A percentile compares a stretch with the other conserved stretches of the same genome.
phyloP scores from a whole-genome alignment of 306 rosid species.

The Pyrus pyrifolia region DNA sequence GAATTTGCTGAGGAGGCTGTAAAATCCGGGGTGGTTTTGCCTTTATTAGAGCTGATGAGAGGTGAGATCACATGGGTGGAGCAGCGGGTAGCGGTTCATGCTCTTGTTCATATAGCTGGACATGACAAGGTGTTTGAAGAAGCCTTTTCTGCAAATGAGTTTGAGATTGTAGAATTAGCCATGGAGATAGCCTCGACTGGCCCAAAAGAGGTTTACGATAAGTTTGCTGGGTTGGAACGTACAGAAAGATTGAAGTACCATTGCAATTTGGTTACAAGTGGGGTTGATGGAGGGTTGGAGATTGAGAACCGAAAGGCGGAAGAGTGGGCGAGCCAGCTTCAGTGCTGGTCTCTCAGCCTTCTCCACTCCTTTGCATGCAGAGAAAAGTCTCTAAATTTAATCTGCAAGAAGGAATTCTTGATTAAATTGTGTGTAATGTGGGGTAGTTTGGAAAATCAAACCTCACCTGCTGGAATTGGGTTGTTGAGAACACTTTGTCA shows the following conservation, averaged over 20 bases:
- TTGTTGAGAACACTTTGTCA: constrained; percentile 43
- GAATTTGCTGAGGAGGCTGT: constrained; percentile 40
- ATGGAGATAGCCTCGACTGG: constrained; percentile 39
- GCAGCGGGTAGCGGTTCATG: constrained; percentile 61
- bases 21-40: constrained; percentile 41
- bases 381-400: constrained; percentile 38
- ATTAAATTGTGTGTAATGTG: constrained; percentile 39
- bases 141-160: constrained; percentile 34
- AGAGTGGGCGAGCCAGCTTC: constrained; percentile 65
- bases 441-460: constrained; percentile 45
- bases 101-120: constrained; percentile 54
- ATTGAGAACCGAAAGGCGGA: constrained; percentile 55
- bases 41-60: constrained; percentile 45
- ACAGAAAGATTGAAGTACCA: constrained; percentile 47
- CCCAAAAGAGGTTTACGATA: constrained; percentile 32
- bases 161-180: constrained; percentile 31
- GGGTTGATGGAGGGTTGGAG: constrained; percentile 43
- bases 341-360: constrained; percentile 59
- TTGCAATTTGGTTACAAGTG: constrained; percentile 50
- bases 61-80: constrained; percentile 72
- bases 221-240: constrained; percentile 30
- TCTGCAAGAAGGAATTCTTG: constrained; percentile 41
- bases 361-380: constrained; percentile 46
- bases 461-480: constrained; percentile 55
- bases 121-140: constrained; percentile 47